A percentile compares a stretch with the other conserved stretches of the same genome.
These are phyloP conservation scores for Didymosphaeria variabile DNA, from an alignment of 2,329 filamentous ascomycete species.

Conservation along the genomic window DNA sequence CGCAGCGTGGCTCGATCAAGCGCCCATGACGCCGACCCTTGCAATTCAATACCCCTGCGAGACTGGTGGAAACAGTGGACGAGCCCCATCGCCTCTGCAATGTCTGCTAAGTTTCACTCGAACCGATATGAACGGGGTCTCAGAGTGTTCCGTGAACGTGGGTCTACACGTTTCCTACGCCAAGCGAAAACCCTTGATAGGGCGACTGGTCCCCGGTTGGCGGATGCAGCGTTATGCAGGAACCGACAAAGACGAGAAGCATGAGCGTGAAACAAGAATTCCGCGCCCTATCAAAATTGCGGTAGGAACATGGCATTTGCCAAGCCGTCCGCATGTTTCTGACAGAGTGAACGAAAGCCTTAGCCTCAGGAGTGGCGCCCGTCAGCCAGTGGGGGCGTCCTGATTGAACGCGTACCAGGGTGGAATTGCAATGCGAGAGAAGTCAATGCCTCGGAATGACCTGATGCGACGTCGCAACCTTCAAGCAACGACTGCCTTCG, in stretches of 20 bases:
- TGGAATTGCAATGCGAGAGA: neutral
- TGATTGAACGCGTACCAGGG: neutral
- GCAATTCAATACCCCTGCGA: constrained; percentile 8
- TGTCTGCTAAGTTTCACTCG: constrained; percentile 14
- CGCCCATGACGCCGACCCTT: constrained; percentile 13
- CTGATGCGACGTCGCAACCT: neutral
- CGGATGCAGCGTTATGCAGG: constrained; percentile 10
- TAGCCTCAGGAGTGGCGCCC: neutral
- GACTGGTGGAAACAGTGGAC: constrained; percentile 11
- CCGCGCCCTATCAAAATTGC: constrained; percentile 6
- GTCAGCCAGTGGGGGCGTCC: neutral
- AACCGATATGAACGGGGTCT: constrained; percentile 38
- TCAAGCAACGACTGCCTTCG: neutral
- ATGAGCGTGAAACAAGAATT: constrained; percentile 10
- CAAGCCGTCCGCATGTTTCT: constrained; percentile 2
- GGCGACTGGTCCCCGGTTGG: constrained; percentile 1
- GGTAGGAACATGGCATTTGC: neutral
- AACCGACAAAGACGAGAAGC: neutral
- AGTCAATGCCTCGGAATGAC: constrained; percentile 6
- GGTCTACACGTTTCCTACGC: constrained; percentile 12
- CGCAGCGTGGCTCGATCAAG: constrained; percentile 12
- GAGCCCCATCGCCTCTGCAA: constrained; percentile 9
- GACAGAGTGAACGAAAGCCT: constrained; percentile 6
- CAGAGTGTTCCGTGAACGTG: constrained; percentile 23
- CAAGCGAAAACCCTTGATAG: neutral